Base-by-base conservation (phyloP, 257 asterid genomes). In the Henckelia pumila region DNA sequence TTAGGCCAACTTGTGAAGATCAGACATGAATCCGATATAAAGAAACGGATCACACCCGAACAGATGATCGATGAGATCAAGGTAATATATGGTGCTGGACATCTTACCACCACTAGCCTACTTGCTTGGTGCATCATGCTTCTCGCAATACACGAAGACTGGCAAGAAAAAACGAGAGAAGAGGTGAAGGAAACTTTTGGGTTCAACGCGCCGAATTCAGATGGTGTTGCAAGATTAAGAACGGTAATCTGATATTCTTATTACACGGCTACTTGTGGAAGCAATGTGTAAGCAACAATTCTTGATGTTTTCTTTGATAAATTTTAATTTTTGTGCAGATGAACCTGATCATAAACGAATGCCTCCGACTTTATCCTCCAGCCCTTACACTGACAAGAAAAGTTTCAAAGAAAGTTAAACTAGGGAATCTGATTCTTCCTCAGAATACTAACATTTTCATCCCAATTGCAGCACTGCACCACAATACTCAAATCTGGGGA, bases 161-260 rank as follows among this genome's bases (percentile, higher is more conserved):
- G 95, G 91, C 95, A 87, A 77, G 85, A 81, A n/a, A 82, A 69
- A 62, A 86, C 87, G 5, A 81, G 95, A 63, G 73, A 74, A 33
- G 91, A 84, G 56, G 89, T 84, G 26, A 44, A 58, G 5, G 73
- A 21, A 16, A 50, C 49, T 4, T 77, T 85, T 28, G 84, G 84
- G 59, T 35, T 26, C 7, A 52, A 77, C 11, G 72, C 20, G 0
- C 90, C 85, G 1, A 75, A 78, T 67, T 80, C 86, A 17, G 88
- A 82, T 77, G 85, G 88, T 60, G 77, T 86, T 67, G 78, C 83
- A 53, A 75, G 88, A 71, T 56, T 83, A 32, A 86, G 78, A 82
- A 76, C 67, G 6, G 89, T 82, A 73, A 81, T 74, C 29, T 28
- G 6, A 37, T 29, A 29, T 29, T 29, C 32, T 5, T 0, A 29